Evolutionary conservation across 306 rosid genomes (phyloP).

Genomic region (Dalbergia cochinchinensis): DNA sequence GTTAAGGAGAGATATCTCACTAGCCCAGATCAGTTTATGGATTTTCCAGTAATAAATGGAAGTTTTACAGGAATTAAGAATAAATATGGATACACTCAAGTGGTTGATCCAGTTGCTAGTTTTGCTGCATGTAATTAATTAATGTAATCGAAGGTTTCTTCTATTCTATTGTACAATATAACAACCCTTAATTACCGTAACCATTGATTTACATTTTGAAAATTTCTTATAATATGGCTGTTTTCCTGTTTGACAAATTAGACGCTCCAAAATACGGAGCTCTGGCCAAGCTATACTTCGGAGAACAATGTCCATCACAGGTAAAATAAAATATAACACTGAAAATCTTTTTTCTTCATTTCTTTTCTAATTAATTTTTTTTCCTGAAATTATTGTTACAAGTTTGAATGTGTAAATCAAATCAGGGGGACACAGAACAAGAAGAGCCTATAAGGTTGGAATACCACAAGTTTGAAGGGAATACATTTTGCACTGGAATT

Average conservation of each 20-base stretch:
- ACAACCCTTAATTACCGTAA: too few species aligned
- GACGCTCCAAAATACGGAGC: constrained; percentile 64
- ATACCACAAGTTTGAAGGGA: constrained; percentile 65
- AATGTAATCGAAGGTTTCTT: too few species aligned
- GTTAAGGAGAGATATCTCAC: constrained; percentile 60
- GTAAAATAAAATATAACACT: constrained; percentile 29
- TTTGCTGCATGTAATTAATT: neutral
- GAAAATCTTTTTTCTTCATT: neutral
- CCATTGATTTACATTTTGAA: neutral
- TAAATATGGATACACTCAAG: constrained; percentile 63
- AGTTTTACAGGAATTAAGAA: constrained; percentile 59
- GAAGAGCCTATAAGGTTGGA: constrained; percentile 57
- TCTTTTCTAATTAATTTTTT: neutral
- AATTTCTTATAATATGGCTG: neutral
- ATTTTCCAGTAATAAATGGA: constrained; percentile 71
- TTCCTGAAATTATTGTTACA: too few species aligned
- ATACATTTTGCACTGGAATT: constrained; percentile 65
- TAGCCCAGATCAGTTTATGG: constrained; percentile 50
- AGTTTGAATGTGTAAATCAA: constrained; percentile 25
- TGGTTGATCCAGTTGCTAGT: constrained; percentile 58
- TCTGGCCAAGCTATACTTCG: constrained; percentile 66
- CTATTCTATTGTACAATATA: too few species aligned
- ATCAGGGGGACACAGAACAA: constrained; percentile 31
- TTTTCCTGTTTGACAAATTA: constrained; percentile 26
- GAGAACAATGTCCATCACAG: constrained; percentile 48